Evolutionary conservation across 2,329 filamentous ascomycete genomes (phyloP).

Genomic region (Ophiostoma triangulosporum): DNA sequence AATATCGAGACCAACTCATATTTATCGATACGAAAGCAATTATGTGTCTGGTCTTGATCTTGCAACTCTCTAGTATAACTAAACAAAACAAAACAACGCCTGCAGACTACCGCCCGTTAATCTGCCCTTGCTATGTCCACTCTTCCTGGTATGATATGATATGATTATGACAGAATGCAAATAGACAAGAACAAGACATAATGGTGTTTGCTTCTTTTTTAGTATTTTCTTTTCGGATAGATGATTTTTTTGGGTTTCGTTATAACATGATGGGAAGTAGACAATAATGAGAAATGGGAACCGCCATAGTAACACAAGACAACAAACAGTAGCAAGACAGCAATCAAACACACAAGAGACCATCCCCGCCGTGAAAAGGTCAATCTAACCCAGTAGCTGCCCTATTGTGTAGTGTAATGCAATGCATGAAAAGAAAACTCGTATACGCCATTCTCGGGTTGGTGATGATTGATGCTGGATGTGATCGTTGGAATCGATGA

Average conservation of each 20-base stretch:
- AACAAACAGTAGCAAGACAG: background rate
- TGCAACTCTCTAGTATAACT: too few relatives aligned
- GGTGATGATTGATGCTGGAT: background rate
- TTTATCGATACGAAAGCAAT: too few relatives aligned
- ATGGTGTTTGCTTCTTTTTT: background rate
- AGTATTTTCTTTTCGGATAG: background rate
- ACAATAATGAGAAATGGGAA: background rate
- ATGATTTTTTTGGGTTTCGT: conserved; percentile 2
- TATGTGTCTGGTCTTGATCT: too few relatives aligned
- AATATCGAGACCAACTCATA: too few relatives aligned
- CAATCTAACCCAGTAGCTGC: background rate
- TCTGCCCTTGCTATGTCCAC: too few relatives aligned
- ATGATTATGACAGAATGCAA: background rate
- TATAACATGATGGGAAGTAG: conserved; percentile 1
- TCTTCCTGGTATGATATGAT: background rate
- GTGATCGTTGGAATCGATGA: background rate
- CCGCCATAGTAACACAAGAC: background rate
- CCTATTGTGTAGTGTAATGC: background rate
- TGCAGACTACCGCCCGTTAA: too few relatives aligned
- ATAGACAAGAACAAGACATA: background rate
- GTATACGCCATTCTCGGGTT: background rate
- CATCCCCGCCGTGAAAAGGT: background rate
- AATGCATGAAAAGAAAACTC: background rate
- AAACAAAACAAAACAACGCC: too few relatives aligned
- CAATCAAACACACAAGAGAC: background rate